Evolutionary conservation across 371 early-diverging fungal species (phyloP).

Genomic region (Entomophthora muscae): DNA sequence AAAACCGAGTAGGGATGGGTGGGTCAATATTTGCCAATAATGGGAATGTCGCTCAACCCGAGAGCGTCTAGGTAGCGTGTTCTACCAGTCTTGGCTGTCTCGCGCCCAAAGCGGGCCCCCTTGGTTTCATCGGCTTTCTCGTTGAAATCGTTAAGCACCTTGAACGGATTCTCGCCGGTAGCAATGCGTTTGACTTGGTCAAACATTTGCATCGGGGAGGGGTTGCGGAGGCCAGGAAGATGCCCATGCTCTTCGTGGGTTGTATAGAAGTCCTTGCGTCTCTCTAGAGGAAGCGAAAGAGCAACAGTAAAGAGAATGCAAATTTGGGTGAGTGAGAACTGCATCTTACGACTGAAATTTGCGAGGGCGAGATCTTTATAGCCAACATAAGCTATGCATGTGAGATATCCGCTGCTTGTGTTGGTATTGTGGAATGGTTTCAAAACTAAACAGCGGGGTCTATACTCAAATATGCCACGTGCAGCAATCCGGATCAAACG

Average conservation of each 20-base stretch:
- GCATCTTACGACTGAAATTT: no score
- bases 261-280: background rate
- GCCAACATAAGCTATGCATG: no score
- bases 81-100: background rate
- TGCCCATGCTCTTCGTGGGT: conserved; percentile 2
- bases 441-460: no score
- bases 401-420: no score
- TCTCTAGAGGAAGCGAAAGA: background rate
- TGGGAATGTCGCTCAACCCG: background rate
- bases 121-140: background rate
- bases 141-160: background rate
- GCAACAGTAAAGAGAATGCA: background rate
- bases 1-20: no score
- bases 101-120: background rate
- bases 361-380: no score
- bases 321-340: no score
- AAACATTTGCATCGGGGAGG: background rate
- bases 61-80: background rate
- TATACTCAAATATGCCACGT: no score
- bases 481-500: no score
- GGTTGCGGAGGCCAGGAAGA: background rate
- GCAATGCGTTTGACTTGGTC: background rate
- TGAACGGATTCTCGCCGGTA: background rate
- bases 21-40: background rate
- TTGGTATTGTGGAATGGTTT: no score